Conservation (phyloP, 2,329 filamentous ascomycete species). For the Diaporthe caulivora region DNA sequence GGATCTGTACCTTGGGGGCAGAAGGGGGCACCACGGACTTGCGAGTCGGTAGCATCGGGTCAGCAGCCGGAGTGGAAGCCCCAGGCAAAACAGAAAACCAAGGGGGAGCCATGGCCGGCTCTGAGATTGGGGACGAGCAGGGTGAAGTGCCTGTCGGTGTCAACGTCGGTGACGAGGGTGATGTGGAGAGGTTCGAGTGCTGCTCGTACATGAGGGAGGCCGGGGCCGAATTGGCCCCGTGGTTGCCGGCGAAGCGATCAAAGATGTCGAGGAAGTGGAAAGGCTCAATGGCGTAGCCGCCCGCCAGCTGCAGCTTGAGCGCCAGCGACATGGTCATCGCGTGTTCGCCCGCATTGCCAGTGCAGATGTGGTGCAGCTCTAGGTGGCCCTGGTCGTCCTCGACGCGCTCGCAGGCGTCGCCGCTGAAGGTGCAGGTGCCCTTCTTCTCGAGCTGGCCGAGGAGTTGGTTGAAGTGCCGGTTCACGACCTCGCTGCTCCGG, state of each 20-base stretch:
- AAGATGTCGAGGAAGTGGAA: conserved; percentile 49
- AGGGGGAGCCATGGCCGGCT: neutral
- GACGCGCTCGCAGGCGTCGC: conserved; percentile 2
- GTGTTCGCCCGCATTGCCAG: conserved; percentile 51
- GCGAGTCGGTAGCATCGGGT: neutral
- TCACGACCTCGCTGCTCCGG: conserved; percentile 48
- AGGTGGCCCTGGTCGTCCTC: conserved; percentile 1
- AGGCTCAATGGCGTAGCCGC: conserved; percentile 51
- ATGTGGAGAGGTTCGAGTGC: conserved; percentile 9
- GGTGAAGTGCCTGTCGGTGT: conserved; percentile 21
- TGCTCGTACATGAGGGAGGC: neutral
- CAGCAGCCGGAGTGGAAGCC: neutral
- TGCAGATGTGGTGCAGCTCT: conserved; percentile 44
- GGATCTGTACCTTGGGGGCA: conserved; percentile 41
- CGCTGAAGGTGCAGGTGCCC: conserved; percentile 27
- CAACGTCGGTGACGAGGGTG: conserved; percentile 5
- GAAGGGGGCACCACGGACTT: neutral
- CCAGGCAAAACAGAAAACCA: neutral
- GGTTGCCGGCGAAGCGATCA: conserved; percentile 39
- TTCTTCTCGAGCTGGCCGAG: conserved; percentile 36
- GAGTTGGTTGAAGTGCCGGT: conserved; percentile 48
- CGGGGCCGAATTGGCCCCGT: neutral
- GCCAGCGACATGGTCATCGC: conserved; percentile 54
- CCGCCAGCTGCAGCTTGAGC: conserved; percentile 46
- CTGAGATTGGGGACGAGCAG: neutral